Evolutionary conservation across 805 yeast genomes (phyloP), one percentile per base, ranked within the genome.

Genomic region (Wickerhamiella azymoides): DNA sequence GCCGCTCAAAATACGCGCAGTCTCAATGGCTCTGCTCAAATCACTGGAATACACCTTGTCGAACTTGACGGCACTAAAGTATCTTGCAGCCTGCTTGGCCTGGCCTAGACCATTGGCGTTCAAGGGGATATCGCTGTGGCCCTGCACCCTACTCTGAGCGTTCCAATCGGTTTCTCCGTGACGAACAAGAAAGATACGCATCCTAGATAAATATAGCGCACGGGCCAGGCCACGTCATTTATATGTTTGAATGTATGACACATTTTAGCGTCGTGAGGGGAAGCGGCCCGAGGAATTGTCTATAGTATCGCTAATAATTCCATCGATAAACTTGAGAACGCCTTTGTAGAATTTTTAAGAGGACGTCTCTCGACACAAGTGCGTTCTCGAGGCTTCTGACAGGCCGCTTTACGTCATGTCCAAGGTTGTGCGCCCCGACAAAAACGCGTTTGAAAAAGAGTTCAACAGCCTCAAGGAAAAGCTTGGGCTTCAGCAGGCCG

Each of bases 161-260:
- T 56, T 56, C 26, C 45, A 43, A 17, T 47, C 49, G 1, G 59
- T 56, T 27, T 56, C 58, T 27, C 59, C 59, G 36, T 56, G 59
- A 9, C 59, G 40, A 8, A 56, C 24, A 1, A 54, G 32, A 3
- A 49, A 27, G 10, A 56, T 25, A 5, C 51, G 32, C 55, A 54
- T 53, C 9, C 10, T 10, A 14, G 7, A 4, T 21, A 5, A 21
- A 7, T 21, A 4, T 21, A 21, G 24, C 24, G 24, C 24, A 5
- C 24, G 7, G 7, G 24, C 24, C 24, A 21, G 7, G n/a, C n/a
- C 24, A 21, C 24, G 24, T 21, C 24, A 21, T 21, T 21, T 21
- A 21, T 4, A 21, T 7, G 4, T 21, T 21, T 21, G 6, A 21
- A 21, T 4, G 24, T 7, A 21, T 21, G 24, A 21, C 24, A 21